A percentile compares a stretch with the other conserved stretches of the same genome.
Conservation (phyloP, 169 alveolate species). For the Cryptosporidium bovis region DNA sequence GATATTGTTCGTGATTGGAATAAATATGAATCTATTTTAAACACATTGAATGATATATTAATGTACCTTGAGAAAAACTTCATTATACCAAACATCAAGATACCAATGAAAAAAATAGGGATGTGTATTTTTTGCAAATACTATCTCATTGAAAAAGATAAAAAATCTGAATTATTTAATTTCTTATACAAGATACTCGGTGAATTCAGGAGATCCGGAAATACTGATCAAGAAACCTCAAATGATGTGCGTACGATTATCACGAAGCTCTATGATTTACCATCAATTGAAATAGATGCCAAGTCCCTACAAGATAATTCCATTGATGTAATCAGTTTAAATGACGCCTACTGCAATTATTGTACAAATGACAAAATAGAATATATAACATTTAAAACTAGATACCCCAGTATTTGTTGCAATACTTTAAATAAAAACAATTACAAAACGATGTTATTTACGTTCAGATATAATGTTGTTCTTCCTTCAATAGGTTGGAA, state of each 20-base stretch:
- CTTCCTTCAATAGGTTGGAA: slow-evolving; percentile 10
- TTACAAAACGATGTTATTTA: slow-evolving; percentile 8
- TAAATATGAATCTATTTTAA: slow-evolving; percentile 22
- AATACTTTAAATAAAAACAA: background rate
- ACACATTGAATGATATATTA: slow-evolving; percentile 34
- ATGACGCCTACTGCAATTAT: slow-evolving; percentile 19
- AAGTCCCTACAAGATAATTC: slow-evolving; percentile 14
- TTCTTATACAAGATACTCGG: background rate
- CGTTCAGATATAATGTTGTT: slow-evolving; percentile 14
- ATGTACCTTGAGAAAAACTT: slow-evolving; percentile 65
- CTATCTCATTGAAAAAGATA: slow-evolving; percentile 19
- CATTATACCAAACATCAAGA: slow-evolving; percentile 40
- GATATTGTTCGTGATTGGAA: slow-evolving; percentile 28
- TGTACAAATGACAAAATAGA: slow-evolving; percentile 8
- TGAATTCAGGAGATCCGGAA: slow-evolving; percentile 7
- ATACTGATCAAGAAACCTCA: background rate
- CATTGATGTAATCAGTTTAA: slow-evolving; percentile 6
- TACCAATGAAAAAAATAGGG: slow-evolving; percentile 41
- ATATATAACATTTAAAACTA: slow-evolving; percentile 16
- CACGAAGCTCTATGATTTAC: slow-evolving; percentile 13
- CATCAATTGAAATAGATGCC: slow-evolving; percentile 30
- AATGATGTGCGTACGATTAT: slow-evolving; percentile 3
- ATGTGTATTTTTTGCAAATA: slow-evolving; percentile 35
- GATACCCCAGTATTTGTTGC: background rate
- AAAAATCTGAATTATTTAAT: slow-evolving; percentile 5